A percentile compares a stretch with the other conserved stretches of the same genome.
These are phyloP conservation scores for Fusarium liriodendri DNA, from an alignment of 2,329 filamentous ascomycete species.

Conservation along the genomic window DNA sequence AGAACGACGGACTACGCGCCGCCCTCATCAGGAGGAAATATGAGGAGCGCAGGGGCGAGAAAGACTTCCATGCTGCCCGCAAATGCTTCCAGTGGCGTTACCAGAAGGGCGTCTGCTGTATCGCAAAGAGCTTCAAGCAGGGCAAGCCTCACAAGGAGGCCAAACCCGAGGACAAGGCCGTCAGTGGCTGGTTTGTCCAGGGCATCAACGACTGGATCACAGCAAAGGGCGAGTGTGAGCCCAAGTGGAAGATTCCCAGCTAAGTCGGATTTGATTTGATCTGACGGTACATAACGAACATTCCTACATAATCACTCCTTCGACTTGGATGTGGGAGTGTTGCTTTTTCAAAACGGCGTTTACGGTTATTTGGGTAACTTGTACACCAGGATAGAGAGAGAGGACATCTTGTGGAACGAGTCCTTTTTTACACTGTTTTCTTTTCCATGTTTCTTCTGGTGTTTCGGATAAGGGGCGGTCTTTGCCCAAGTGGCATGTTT, in stretches of 20 bases:
- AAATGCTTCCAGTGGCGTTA: constrained; percentile 61
- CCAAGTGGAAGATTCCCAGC: constrained; percentile 54
- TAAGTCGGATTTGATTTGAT: constrained; percentile 8
- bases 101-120: constrained; percentile 58
- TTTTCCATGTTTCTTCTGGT: not conserved
- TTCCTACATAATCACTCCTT: constrained; percentile 5
- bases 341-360: constrained; percentile 27
- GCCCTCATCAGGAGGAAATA: constrained; percentile 44
- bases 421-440: not conserved
- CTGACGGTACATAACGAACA: not conserved
- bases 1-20: constrained; percentile 43
- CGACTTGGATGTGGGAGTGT: constrained; percentile 4
- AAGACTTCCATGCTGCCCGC: constrained; percentile 46
- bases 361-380: constrained; percentile 15
- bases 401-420: constrained; percentile 19
- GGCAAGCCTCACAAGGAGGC: constrained; percentile 52
- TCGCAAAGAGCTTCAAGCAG: constrained; percentile 56
- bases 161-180: constrained; percentile 49
- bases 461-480: constrained; percentile 10
- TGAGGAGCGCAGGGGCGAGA: constrained; percentile 36
- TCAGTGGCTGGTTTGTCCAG: constrained; percentile 59
- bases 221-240: constrained; percentile 56
- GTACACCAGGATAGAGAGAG: constrained; percentile 31
- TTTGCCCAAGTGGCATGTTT: constrained; percentile 12
- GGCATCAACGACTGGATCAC: constrained; percentile 61